Percentiles rank a stretch among this genome's conserved stretches.
Evolutionary conservation across 1,284 basidiomycete genomes (phyloP).

Genomic region (Polyporus tsugae): DNA sequence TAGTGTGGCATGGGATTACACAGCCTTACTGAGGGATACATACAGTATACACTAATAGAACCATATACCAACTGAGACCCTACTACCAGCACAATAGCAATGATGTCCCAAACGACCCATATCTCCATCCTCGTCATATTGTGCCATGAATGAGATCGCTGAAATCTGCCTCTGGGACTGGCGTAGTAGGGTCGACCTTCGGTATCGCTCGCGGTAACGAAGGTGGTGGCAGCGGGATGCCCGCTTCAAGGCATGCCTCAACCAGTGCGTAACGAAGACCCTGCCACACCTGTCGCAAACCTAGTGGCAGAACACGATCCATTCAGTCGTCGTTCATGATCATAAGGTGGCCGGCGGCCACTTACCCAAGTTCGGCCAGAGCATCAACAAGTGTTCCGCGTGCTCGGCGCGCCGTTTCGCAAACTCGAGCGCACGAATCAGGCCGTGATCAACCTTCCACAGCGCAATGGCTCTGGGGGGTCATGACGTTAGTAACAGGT

Average conservation of each 20-base stretch:
- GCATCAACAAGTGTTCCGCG: slow-evolving; percentile 65
- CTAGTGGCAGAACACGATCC: slow-evolving; percentile 1
- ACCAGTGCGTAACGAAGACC: slow-evolving; percentile 20
- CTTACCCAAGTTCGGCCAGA: slow-evolving; percentile 73
- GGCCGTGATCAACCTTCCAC: slow-evolving; percentile 65
- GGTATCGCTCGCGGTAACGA: slow-evolving; percentile 16
- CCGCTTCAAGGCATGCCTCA: slow-evolving; percentile 23
- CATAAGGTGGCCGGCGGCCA: slow-evolving; percentile 4
- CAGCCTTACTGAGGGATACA: too few relatives aligned
- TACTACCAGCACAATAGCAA: not conserved
- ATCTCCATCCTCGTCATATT: not conserved
- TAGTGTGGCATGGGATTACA: too few relatives aligned
- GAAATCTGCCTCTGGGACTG: not conserved
- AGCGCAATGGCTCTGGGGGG: slow-evolving; percentile 58
- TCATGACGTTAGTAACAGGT: slow-evolving; percentile 4
- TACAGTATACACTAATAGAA: too few relatives aligned
- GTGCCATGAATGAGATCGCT: not conserved
- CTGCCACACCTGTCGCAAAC: slow-evolving; percentile 26
- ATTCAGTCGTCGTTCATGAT: not conserved
- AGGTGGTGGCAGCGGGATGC: slow-evolving; percentile 24
- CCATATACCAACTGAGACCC: too few relatives aligned
- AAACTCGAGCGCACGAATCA: slow-evolving; percentile 68
- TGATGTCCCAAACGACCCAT: not conserved
- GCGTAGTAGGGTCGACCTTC: not conserved
- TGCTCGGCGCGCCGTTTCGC: slow-evolving; percentile 64